phyloP scores from a whole-genome alignment of 2,329 filamentous ascomycete genomes.

The Colletotrichum shisoi region DNA sequence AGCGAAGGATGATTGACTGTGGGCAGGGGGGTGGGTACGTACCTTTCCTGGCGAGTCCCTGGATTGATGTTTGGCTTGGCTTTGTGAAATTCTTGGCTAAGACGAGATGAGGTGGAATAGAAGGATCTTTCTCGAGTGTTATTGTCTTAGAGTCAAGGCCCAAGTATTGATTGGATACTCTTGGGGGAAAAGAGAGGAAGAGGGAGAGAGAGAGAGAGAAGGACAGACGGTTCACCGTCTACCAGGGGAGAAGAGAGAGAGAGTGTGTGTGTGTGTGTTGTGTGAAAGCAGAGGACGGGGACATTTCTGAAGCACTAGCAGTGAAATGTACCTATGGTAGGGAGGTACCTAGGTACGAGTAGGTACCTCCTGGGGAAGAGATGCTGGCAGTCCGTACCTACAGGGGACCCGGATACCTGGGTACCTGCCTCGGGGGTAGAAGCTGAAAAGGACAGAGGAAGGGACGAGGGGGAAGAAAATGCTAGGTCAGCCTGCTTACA shows the following conservation, averaged over 20 bases:
- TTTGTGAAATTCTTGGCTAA: constrained; percentile 21
- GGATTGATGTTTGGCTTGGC: background rate
- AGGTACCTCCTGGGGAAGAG: constrained; percentile 9
- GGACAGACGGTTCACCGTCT: no score
- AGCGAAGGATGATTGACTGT: background rate
- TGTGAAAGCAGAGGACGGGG: background rate
- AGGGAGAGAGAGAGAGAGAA: background rate
- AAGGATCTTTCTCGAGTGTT: constrained; percentile 26
- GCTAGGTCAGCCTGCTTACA: background rate
- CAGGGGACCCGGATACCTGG: no score
- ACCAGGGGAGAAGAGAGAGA: background rate
- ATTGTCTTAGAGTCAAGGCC: constrained; percentile 32
- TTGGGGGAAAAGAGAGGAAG: background rate
- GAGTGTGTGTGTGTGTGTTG: background rate
- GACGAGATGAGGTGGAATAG: constrained; percentile 23
- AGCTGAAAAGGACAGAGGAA: no score
- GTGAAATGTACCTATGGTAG: no score
- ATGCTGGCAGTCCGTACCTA: background rate
- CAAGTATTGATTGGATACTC: constrained; percentile 22
- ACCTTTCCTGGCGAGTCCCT: constrained; percentile 10
- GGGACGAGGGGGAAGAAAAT: background rate
- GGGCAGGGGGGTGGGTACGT: constrained; percentile 3
- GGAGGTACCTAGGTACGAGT: background rate
- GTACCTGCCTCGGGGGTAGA: no score
- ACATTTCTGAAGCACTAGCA: background rate